A percentile compares a stretch with the other conserved stretches of the same genome.
Conservation (phyloP, 352 stramenopile genomes). For the Aphanomyces cochlioides region DNA sequence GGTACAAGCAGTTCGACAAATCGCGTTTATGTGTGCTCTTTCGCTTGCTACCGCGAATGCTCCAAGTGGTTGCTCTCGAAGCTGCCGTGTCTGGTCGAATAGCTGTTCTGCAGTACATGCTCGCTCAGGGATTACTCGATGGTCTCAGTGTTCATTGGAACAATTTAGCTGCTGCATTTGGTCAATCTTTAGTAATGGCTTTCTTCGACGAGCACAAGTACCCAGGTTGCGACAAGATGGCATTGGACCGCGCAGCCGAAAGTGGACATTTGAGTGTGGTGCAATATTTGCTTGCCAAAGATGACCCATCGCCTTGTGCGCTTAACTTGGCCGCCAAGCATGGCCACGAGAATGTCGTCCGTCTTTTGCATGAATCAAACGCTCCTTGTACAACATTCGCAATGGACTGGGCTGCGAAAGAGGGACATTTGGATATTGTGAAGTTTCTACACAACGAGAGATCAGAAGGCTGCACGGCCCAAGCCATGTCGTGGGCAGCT, state of each 20-base stretch:
- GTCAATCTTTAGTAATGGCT: neutral
- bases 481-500: slow-evolving; percentile 31
- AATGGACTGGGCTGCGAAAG: slow-evolving; percentile 32
- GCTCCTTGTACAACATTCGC: slow-evolving; percentile 28
- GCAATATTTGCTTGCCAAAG: neutral
- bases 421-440: slow-evolving; percentile 31
- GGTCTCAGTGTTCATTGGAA: neutral
- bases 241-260: neutral
- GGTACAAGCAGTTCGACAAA: neutral
- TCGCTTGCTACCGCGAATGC: neutral
- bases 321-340: slow-evolving; percentile 33
- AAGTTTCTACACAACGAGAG: slow-evolving; percentile 32
- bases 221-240: neutral
- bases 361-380: slow-evolving; percentile 26
- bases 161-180: neutral
- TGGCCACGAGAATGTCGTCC: slow-evolving; percentile 30
- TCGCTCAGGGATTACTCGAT: neutral
- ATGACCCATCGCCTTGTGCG: slow-evolving; percentile 1
- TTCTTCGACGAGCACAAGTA: neutral
- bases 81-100: neutral
- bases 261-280: slow-evolving; percentile 18
- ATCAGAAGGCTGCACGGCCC: slow-evolving; percentile 24
- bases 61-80: neutral
- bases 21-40: neutral
- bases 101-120: neutral